Percentiles rank a stretch among this genome's conserved stretches.
Evolutionary conservation across 2,329 filamentous ascomycete species (phyloP).

Genomic region (Fusarium lateritium): DNA sequence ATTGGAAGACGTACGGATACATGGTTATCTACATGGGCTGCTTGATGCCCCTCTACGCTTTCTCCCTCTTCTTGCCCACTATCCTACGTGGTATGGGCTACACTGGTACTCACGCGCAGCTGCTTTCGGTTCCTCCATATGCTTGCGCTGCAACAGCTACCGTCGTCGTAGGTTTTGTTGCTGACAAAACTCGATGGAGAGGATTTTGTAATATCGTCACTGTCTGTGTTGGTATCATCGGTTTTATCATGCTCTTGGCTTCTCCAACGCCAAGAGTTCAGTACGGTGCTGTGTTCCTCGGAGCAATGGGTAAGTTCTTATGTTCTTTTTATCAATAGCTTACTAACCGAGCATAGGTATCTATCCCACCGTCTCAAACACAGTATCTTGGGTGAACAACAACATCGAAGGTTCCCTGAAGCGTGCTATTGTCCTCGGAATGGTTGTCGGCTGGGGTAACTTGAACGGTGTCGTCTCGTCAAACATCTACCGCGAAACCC

Average conservation of each 20-base stretch:
- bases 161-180: conserved; percentile 73
- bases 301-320: conserved; percentile 59
- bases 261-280: conserved; percentile 68
- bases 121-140: conserved; percentile 72
- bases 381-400: conserved; percentile 79
- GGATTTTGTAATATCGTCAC: conserved; percentile 78
- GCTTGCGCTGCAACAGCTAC: conserved; percentile 75
- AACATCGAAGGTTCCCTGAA: conserved; percentile 75
- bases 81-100: conserved; percentile 62
- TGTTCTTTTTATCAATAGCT: accelerated
- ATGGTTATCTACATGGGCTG: conserved; percentile 66
- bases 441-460: conserved; percentile 85
- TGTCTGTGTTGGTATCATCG: conserved; percentile 72
- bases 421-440: conserved; percentile 79
- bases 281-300: conserved; percentile 79
- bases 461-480: conserved; percentile 75
- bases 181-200: conserved; percentile 74
- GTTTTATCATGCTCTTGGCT: conserved; percentile 76
- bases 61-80: conserved; percentile 70
- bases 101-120: conserved; percentile 61
- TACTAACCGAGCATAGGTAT: conserved; percentile 66
- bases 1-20: conserved; percentile 80
- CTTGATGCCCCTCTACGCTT: conserved; percentile 65
- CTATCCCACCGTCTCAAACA: conserved; percentile 79
- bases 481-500: conserved; percentile 71